Percentiles rank a stretch among this genome's conserved stretches.
Evolutionary conservation across 208 protist genomes (phyloP).

Genomic region (Endotrypanum monterogeii): DNA sequence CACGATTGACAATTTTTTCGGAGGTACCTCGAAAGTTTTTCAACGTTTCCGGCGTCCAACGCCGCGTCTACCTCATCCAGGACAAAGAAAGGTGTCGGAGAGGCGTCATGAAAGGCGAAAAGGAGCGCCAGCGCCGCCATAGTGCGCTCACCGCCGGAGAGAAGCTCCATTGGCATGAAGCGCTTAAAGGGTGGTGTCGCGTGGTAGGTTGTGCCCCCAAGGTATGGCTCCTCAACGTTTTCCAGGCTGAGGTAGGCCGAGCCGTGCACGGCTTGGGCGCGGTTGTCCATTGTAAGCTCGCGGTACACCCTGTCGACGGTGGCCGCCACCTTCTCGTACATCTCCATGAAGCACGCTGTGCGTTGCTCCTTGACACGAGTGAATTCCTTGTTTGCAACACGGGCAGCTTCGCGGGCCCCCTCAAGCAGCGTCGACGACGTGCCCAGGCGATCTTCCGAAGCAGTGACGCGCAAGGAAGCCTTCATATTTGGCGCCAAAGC

Average conservation of each 20-base stretch:
- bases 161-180: slow-evolving; percentile 97
- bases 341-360: slow-evolving; percentile 91
- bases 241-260: slow-evolving; percentile 96
- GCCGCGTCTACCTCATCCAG: slow-evolving; percentile 99
- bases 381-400: slow-evolving; percentile 86
- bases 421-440: slow-evolving; percentile 78
- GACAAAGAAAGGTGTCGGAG: slow-evolving; percentile 98
- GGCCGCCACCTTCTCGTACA: slow-evolving; percentile 91
- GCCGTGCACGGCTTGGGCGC: slow-evolving; percentile 79
- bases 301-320: slow-evolving; percentile 96
- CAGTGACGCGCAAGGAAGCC: slow-evolving; percentile 59
- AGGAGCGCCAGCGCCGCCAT: slow-evolving; percentile 98
- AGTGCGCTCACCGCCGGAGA: slow-evolving; percentile 99
- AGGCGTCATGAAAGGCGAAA: slow-evolving; percentile 96
- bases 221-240: slow-evolving; percentile 96
- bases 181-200: slow-evolving; percentile 98
- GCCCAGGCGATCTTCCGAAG: slow-evolving; percentile 76
- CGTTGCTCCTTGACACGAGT: slow-evolving; percentile 84
- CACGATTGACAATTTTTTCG: slow-evolving; percentile 67
- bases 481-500: slow-evolving; percentile 84
- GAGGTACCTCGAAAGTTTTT: slow-evolving; percentile 95
- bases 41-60: slow-evolving; percentile 97
- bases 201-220: slow-evolving; percentile 96
- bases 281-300: slow-evolving; percentile 91
- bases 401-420: slow-evolving; percentile 57